These are phyloP conservation scores for Biscogniauxia sp. DNA, from an alignment of 2,329 filamentous ascomycete species.

Conservation along the genomic window DNA sequence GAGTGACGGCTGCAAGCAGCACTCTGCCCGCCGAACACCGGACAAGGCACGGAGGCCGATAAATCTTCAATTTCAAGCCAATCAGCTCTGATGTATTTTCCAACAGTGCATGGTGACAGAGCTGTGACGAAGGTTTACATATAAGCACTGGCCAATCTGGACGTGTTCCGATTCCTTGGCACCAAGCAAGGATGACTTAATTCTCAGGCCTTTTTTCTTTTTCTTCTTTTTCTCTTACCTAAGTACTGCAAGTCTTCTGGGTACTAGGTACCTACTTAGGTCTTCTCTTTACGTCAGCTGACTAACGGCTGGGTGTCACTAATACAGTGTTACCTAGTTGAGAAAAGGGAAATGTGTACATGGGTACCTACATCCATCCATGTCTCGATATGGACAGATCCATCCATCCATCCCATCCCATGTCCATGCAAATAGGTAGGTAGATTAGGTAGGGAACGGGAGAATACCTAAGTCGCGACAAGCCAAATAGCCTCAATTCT, in stretches of 20 bases:
- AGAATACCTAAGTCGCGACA: conserved; percentile 11
- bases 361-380: no score
- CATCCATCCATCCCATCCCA: conserved; percentile 4
- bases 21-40: conserved; percentile 22
- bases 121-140: background rate
- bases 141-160: background rate
- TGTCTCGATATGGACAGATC: conserved; percentile 25
- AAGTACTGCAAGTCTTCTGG: no score
- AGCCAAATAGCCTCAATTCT: conserved; percentile 28
- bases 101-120: conserved; percentile 4
- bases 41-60: conserved; percentile 22
- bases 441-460: no score
- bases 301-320: background rate
- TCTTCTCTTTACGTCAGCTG: conserved; percentile 1
- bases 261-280: no score
- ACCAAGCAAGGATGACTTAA: background rate
- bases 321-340: background rate
- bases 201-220: background rate
- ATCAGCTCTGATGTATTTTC: conserved; percentile 21
- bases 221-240: no score
- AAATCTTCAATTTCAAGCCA: conserved; percentile 23
- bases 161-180: background rate
- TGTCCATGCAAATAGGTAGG: no score
- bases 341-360: no score
- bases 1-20: conserved; percentile 13